Evolutionary conservation across 768 basidiomycete genomes (phyloP), one percentile per base, ranked within the genome.

Genomic region (Kondoa subrosea): DNA sequence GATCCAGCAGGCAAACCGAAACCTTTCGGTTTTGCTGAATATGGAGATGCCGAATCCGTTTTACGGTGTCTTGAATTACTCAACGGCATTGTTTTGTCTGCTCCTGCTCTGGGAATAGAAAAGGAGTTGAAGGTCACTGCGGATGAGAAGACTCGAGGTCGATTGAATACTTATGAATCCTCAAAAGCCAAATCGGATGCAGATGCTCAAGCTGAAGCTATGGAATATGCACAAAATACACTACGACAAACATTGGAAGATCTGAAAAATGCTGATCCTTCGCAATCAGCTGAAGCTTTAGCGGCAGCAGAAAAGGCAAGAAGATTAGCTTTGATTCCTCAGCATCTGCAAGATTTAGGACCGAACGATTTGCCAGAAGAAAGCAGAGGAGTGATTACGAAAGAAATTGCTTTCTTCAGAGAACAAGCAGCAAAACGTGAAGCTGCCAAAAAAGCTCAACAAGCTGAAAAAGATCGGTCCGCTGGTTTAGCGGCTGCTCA

Each of bases 1-100:
- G 92, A 91, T 1, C 89, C 91, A 29, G 85, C 88, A 21, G 89
- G 92, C 74, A 89, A 92, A 77, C 88, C 92, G 3, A 89, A 92
- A 79, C 91, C 90, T 1, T 97, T 97, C 75, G 95, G 92, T 12
- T 99, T 97, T 77, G 93, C 90, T 62, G 89, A 93, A 76, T 97
- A 84, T 75, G 88, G 92, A 76, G 92, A 92, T 66, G 89, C 93
- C 16, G 88, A 92, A 76, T 85, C 87, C 69, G 91, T 95, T 2
- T 78, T 92, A 69, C 82, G 92, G 70, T 89, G 85, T 57, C 77
- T 87, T 72, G 77, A 79, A 33, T 80, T 87, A 69, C 78, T 88
- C 70, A 84, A 87, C 73, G 80, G 82, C 21, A 78, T 84, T 57
- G 83, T 83, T 72, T 74, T 88, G 50, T 85, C 85, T 12, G 83